Evolutionary conservation across 805 yeast genomes (phyloP).

Genomic region (Metschnikowia reukaufii): DNA sequence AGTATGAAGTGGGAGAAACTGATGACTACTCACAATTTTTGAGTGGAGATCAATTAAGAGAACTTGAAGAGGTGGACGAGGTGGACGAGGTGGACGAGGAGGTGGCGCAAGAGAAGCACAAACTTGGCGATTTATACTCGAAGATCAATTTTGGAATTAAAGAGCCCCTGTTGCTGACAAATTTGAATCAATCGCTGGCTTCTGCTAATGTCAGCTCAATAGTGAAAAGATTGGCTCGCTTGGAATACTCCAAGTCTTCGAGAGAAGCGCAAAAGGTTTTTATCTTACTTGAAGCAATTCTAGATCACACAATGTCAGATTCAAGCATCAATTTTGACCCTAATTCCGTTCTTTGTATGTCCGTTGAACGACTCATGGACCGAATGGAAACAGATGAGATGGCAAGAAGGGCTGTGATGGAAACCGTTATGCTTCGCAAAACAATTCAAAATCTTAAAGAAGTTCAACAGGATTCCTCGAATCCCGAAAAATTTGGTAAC

Average conservation of each 20-base stretch:
- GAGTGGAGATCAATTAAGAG: conserved; percentile 9
- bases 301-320: conserved; percentile 32
- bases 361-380: conserved; percentile 38
- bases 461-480: background rate
- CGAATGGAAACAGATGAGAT: conserved; percentile 35
- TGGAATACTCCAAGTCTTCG: conserved; percentile 28
- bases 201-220: conserved; percentile 23
- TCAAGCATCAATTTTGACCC: conserved; percentile 23
- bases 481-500: background rate
- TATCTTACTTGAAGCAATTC: conserved; percentile 30
- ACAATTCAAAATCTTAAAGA: conserved; percentile 23
- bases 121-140: conserved; percentile 18
- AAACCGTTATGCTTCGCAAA: conserved; percentile 26
- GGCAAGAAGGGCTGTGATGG: conserved; percentile 35
- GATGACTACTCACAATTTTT: conserved; percentile 36
- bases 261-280: conserved; percentile 28
- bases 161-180: background rate
- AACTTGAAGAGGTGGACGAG: conserved; percentile 5
- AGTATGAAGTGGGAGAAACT: conserved; percentile 39
- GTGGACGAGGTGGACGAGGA: conserved; percentile 6
- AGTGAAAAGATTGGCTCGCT: conserved; percentile 25
- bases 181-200: conserved; percentile 2
- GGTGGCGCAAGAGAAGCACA: conserved; percentile 8
- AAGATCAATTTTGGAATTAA: conserved; percentile 16
- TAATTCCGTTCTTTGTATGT: conserved; percentile 28